Evolutionary conservation across 441 rosid species (phyloP).

Genomic region (Pelargonium citronellum): DNA sequence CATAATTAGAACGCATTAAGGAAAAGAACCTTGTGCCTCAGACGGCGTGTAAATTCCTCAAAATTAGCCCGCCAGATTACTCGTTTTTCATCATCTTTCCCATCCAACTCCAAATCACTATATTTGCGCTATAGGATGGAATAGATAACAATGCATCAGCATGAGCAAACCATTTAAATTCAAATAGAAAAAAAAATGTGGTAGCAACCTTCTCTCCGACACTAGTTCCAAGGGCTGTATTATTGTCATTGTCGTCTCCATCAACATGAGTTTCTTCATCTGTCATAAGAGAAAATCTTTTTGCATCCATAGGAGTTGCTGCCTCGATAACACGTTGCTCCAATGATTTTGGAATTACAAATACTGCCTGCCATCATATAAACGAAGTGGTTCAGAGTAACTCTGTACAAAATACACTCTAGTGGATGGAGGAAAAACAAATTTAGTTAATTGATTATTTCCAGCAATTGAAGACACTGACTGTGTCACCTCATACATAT

Average conservation of each 20-base stretch:
- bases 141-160: slow-evolving; percentile 23
- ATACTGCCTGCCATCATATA: slow-evolving; percentile 34
- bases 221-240: slow-evolving; percentile 22
- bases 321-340: slow-evolving; percentile 69
- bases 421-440: background rate
- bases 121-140: slow-evolving; percentile 47
- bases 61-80: slow-evolving; percentile 80
- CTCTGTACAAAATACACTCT: background rate
- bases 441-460: background rate
- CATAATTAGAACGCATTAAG: background rate
- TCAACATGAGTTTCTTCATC: slow-evolving; percentile 30
- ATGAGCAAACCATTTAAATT: slow-evolving; percentile 15
- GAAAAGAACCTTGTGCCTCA: slow-evolving; percentile 70
- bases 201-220: slow-evolving; percentile 62
- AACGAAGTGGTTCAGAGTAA: slow-evolving; percentile 8
- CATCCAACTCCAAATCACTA: slow-evolving; percentile 36
- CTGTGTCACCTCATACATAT: background rate
- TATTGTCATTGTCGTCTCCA: slow-evolving; percentile 27
- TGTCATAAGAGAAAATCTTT: slow-evolving; percentile 46
- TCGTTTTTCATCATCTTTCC: slow-evolving; percentile 32
- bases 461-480: background rate
- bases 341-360: slow-evolving; percentile 36
- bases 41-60: slow-evolving; percentile 60
- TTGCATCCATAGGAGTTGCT: slow-evolving; percentile 59
- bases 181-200: slow-evolving; percentile 7